Evolutionary conservation across 2,329 filamentous ascomycete species (phyloP), one percentile per base, ranked within the genome.

Genomic region (Bipolaris oryzae): DNA sequence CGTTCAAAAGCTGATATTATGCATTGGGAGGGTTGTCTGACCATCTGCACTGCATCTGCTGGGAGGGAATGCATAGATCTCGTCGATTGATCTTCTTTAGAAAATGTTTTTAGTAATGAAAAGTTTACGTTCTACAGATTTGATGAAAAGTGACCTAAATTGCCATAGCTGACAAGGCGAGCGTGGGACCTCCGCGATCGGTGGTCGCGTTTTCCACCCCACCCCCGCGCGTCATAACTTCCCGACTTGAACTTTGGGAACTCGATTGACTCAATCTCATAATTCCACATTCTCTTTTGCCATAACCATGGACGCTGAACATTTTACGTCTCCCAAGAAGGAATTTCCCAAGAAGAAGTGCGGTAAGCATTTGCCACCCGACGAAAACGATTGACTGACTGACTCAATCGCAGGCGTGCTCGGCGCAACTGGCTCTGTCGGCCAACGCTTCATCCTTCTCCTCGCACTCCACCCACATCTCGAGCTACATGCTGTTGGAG

Each of bases 371-470:
- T 15, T 39, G 42, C 85, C 16, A 3, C 13, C n/a, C 86, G 33
- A 33, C 28, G 2, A 9, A 23, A 16, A 21, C 34, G 15, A 28
- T 15, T 23, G 20, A 10, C 50, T 45, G 50, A 41, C 64, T 70
- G 37, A 70, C 53, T 41, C 28, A 47, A 48, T 57, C 56, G 38
- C 61, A 83, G 80, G 79, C 60, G 92, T 97, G 55, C 86, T 97
- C 54, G 93, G 94, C 69, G 91, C 89, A 78, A 98, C 94, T 31
- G 95, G 95, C 73, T 96, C 92, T 34, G 94, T 98, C 13, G 94
- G 94, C 69, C 92, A 96, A 79, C 88, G 95, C 71, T 98, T 98
- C 78, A 95, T 98, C 74, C 88, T 97, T 33, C 86, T 98, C 50
- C 89, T 98, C 61, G 88, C 91, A 42, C 85, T 92, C 52, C 94